Base-by-base conservation (phyloP, 192 early-diverging fungal species). In the Helicostylum pulchrum region DNA sequence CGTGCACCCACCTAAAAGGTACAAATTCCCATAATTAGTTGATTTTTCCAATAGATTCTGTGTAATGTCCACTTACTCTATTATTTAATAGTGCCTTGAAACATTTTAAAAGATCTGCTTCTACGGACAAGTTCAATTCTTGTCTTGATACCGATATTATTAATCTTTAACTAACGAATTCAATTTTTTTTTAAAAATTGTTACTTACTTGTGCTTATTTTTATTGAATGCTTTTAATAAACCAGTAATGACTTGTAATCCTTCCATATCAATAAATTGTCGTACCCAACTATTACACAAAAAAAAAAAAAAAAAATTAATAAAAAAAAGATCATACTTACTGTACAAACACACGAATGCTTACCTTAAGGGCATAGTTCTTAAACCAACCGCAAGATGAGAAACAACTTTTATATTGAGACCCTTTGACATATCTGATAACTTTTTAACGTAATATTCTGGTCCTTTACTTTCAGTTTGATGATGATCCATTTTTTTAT, bases 71-170 rank as follows among this genome's bases (percentile, higher is more conserved):
- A 0, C 67, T 21, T 70, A 73, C 75, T 62, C 79, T 65, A 62
- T 82, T 87, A 61, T 92, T 92, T 52, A 92, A 79, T n/a, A 92
- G 61, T 8, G 85, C 82, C 53, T 92, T 90, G 61, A 92, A 84
- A 66, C 89, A 90, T 65, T 88, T 88, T 23, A 90, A 78, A 53
- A 92, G 85, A 74, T 90, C 90, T 26, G 83, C 78, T 65, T 92
- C 90, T 78, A 88, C 86, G 53, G 83, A 74, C 14, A 88, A 68
- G 68, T 92, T 89, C 19, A 80, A 76, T 36, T 88, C 86, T 55
- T 78, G 76, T 51, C 89, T 59, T 42, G 21, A 23, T 12, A 43
- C 39, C n/a, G 8, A 58, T 57, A 67, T 48, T 21, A 52, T 30
- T 20, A 26, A n/a, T n/a, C 26, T 2, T 26, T 2, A 26, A 26